These are phyloP conservation scores for Hortiboletus campestris DNA, from an alignment of 768 basidiomycete species.

Conservation along the genomic window DNA sequence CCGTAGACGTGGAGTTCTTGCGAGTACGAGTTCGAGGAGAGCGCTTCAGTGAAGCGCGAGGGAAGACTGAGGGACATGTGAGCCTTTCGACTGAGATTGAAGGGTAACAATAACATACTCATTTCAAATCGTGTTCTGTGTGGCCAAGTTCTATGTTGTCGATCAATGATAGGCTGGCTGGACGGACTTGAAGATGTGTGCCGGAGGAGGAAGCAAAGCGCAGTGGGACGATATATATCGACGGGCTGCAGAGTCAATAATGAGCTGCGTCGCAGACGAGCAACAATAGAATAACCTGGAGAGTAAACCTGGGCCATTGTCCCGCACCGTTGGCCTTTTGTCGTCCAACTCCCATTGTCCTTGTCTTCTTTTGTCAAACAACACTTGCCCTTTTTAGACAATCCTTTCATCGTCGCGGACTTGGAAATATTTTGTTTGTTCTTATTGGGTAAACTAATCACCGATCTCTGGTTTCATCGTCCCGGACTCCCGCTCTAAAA, in stretches of 20 bases:
- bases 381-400: slow-evolving; percentile 17
- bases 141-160: not conserved
- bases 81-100: not conserved
- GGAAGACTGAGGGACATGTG: slow-evolving; percentile 16
- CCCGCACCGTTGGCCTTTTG: slow-evolving; percentile 19
- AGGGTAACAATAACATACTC: slow-evolving; percentile 17
- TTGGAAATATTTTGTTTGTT: slow-evolving; percentile 11
- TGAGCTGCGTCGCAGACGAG: slow-evolving; percentile 9
- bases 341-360: slow-evolving; percentile 23
- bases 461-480: not conserved
- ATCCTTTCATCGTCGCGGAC: slow-evolving; percentile 21
- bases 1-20: slow-evolving; percentile 16
- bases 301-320: slow-evolving; percentile 9
- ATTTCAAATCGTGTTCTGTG: slow-evolving; percentile 18
- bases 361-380: slow-evolving; percentile 25
- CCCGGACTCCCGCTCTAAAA: too few species aligned
- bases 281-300: slow-evolving; percentile 13
- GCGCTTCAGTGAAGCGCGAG: slow-evolving; percentile 27
- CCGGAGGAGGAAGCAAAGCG: not conserved
- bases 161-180: not conserved
- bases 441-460: slow-evolving; percentile 4
- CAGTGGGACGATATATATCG: slow-evolving; percentile 19
- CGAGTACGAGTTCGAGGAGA: slow-evolving; percentile 23
- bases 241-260: slow-evolving; percentile 1
- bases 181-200: slow-evolving; percentile 9